These are phyloP conservation scores for Lobosporangium transversale DNA, from an alignment of 192 early-diverging fungal species.

Conservation along the genomic window DNA sequence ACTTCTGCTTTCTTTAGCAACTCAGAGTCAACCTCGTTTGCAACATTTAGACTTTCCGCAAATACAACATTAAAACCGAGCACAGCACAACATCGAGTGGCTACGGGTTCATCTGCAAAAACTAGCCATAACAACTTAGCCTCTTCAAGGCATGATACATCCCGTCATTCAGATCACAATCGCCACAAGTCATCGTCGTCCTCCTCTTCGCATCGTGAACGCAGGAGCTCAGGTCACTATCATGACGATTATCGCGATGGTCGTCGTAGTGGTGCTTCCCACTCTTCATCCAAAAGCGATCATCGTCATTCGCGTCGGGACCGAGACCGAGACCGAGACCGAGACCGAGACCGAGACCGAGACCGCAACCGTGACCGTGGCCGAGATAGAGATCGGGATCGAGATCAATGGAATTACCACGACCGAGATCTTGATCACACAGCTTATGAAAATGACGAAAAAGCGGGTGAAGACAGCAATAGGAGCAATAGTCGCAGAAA, in stretches of 20 bases:
- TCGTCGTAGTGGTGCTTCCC: too few relatives aligned
- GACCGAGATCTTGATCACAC: constrained; percentile 8
- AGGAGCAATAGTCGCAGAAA: neutral
- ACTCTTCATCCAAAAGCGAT: neutral
- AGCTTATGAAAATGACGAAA: neutral
- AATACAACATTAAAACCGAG: too few relatives aligned
- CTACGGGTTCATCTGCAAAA: too few relatives aligned
- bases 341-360: neutral
- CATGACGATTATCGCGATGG: too few relatives aligned
- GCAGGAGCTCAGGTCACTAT: too few relatives aligned
- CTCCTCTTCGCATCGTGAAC: too few relatives aligned
- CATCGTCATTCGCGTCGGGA: constrained; percentile 1
- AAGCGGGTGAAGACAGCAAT: neutral
- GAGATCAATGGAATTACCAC: constrained; percentile 10
- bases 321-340: constrained; percentile 15
- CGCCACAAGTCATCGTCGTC: too few relatives aligned
- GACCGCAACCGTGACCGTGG: constrained; percentile 4
- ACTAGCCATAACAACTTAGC: too few relatives aligned
- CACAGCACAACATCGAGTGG: neutral
- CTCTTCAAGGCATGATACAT: too few relatives aligned
- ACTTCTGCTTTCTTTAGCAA: neutral
- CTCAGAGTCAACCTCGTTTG: neutral
- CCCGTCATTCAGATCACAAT: too few relatives aligned
- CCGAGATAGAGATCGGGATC: constrained; percentile 1
- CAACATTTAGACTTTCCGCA: neutral